Conservation (phyloP, 1,139 yeast genomes). For the Tardiomyces digboiensis region DNA sequence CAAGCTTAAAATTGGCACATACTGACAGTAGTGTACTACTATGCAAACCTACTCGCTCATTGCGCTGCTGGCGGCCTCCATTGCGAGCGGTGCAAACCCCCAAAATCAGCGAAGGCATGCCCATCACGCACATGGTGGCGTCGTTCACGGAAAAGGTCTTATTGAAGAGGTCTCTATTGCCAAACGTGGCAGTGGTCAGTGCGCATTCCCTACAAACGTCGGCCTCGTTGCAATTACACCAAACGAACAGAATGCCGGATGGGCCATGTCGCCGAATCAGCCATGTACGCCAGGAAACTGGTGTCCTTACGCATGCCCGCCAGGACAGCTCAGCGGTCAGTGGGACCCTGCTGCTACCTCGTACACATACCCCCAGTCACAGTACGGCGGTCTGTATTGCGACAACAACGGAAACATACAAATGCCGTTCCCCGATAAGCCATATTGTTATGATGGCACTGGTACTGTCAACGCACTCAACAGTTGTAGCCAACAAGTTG, state of each 20-base stretch:
- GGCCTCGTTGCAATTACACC: conserved; percentile 64
- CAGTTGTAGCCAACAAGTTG: conserved; percentile 39
- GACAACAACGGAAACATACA: conserved; percentile 57
- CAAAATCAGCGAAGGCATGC: not conserved
- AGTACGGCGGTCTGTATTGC: conserved; percentile 77
- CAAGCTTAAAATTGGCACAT: too few relatives aligned
- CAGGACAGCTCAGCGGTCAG: conserved; percentile 73
- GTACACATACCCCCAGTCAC: conserved; percentile 78
- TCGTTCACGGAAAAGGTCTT: not conserved
- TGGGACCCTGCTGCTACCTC: conserved; percentile 61
- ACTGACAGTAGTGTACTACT: too few relatives aligned
- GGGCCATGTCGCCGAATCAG: conserved; percentile 83
- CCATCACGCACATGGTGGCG: not conserved
- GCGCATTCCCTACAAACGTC: conserved; percentile 54
- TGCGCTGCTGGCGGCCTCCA: not conserved
- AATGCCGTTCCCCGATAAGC: conserved; percentile 49
- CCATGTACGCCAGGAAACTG: conserved; percentile 61
- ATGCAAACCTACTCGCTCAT: not conserved
- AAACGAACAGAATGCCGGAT: conserved; percentile 55
- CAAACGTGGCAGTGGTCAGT: conserved; percentile 32
- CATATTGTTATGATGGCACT: conserved; percentile 62
- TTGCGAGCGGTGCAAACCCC: not conserved
- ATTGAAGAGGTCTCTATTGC: not conserved
- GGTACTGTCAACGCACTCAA: conserved; percentile 61
- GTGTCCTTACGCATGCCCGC: conserved; percentile 87